Conservation (phyloP, 352 stramenopile genomes). For the Elongisporangium senticosum region DNA sequence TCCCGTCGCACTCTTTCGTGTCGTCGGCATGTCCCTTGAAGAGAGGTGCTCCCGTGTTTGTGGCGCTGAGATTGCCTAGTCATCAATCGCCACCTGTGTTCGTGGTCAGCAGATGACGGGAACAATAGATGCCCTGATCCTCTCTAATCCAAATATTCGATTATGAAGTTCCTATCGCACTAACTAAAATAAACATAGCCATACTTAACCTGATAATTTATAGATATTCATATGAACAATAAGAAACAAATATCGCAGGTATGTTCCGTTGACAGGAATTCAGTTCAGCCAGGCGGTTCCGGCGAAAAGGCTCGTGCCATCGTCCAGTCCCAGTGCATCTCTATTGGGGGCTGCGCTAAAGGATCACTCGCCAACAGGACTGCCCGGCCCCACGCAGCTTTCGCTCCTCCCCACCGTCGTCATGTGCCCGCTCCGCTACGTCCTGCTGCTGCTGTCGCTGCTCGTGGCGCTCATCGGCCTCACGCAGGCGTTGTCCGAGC, state of each 20-base stretch:
- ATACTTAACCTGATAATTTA: no score
- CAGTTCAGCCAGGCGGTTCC: not conserved
- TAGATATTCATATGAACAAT: no score
- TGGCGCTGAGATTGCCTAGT: not conserved
- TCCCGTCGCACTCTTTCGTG: not conserved
- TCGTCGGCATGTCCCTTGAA: not conserved
- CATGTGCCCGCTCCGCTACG: slow-evolving; percentile 85
- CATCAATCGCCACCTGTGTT: not conserved
- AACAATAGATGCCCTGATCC: not conserved
- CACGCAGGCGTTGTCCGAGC: slow-evolving; percentile 70
- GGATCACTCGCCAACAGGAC: not conserved
- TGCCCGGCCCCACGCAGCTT: not conserved
- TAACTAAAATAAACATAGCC: no score
- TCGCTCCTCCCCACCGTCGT: not conserved
- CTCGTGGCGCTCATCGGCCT: slow-evolving; percentile 81
- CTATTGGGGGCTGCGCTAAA: not conserved
- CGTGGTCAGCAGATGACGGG: not conserved
- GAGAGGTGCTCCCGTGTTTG: not conserved
- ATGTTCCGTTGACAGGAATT: not conserved
- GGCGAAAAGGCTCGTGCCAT: not conserved
- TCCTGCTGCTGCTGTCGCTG: slow-evolving; percentile 78
- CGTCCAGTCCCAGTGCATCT: not conserved
- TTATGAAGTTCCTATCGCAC: no score
- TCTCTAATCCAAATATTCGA: not conserved
- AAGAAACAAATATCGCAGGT: no score